Conservation (phyloP, 2,329 filamentous ascomycete genomes). For the Colletotrichum cuscutae region DNA sequence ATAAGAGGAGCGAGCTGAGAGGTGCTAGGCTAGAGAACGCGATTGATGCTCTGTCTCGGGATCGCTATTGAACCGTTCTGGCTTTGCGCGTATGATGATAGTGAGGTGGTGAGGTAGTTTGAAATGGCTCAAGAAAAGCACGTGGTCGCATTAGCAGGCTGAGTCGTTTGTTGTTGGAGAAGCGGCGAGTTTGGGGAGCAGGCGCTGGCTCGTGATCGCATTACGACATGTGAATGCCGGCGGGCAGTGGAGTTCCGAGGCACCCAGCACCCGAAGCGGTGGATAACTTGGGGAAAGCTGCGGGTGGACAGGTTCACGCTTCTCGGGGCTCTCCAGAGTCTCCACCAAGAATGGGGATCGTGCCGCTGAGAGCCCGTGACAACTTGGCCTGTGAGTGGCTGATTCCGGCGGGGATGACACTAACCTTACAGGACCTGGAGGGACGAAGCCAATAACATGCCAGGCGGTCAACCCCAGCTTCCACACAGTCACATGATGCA, state of each 20-base stretch:
- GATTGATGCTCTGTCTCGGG: constrained; percentile 4
- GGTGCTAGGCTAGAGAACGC: not conserved
- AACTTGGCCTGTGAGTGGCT: constrained; percentile 24
- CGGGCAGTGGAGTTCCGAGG: constrained; percentile 34
- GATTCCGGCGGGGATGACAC: constrained; percentile 20
- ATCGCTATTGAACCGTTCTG: constrained; percentile 2
- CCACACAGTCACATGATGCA: constrained; percentile 22
- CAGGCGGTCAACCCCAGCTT: constrained; percentile 9
- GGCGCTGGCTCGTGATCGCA: constrained; percentile 33
- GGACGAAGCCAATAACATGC: constrained; percentile 13
- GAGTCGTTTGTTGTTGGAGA: constrained; percentile 30
- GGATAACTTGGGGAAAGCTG: constrained; percentile 34
- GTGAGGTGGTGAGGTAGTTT: not conserved
- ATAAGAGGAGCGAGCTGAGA: not conserved
- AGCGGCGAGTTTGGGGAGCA: not conserved
- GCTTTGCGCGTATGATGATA: constrained; percentile 5
- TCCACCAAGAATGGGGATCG: constrained; percentile 8
- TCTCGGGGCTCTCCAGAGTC: constrained; percentile 10
- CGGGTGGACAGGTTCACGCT: not conserved
- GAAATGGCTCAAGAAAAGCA: constrained; percentile 14
- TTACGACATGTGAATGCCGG: constrained; percentile 36
- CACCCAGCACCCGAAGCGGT: constrained; percentile 33
- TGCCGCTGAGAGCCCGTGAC: constrained; percentile 5
- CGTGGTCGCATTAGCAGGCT: constrained; percentile 28
- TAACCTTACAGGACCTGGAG: constrained; percentile 14